Percentiles rank a stretch among this genome's conserved stretches.
These are phyloP conservation scores for Sclerotinia spermophila DNA, from an alignment of 2,329 filamentous ascomycete genomes.

Conservation along the genomic window DNA sequence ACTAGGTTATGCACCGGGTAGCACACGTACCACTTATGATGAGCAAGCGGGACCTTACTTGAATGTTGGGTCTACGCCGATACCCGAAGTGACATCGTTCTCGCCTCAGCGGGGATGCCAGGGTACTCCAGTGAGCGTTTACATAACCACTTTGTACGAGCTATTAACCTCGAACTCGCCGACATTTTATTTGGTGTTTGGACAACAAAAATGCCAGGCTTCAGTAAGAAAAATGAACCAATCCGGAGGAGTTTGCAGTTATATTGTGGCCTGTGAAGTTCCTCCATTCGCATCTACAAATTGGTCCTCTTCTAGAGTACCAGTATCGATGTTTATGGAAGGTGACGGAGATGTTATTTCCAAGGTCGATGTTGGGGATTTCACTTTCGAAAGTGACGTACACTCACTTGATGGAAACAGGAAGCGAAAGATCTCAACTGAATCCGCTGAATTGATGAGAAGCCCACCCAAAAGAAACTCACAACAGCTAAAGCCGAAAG, in stretches of 20 bases:
- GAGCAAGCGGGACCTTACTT: constrained; percentile 65
- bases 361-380: constrained; percentile 55
- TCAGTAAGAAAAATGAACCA: constrained; percentile 59
- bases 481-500: constrained; percentile 46
- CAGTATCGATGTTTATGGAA: constrained; percentile 58
- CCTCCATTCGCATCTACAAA: constrained; percentile 61
- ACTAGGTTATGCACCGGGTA: constrained; percentile 43
- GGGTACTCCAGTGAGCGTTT: constrained; percentile 69
- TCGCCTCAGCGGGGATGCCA: constrained; percentile 64
- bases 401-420: constrained; percentile 43
- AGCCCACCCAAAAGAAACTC: constrained; percentile 47
- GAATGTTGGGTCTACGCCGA: constrained; percentile 54
- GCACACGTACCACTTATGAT: constrained; percentile 53
- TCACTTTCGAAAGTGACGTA: constrained; percentile 51
- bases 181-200: constrained; percentile 69
- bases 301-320: constrained; percentile 52
- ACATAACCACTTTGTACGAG: constrained; percentile 73
- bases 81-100: constrained; percentile 64
- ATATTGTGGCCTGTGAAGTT: constrained; percentile 68
- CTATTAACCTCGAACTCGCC: constrained; percentile 56
- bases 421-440: constrained; percentile 55
- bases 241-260: constrained; percentile 61
- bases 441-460: constrained; percentile 45
- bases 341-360: constrained; percentile 49
- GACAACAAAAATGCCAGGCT: constrained; percentile 68